Base-by-base conservation (phyloP, 345 rosid genomes). In the Schrenkiella parvula region DNA sequence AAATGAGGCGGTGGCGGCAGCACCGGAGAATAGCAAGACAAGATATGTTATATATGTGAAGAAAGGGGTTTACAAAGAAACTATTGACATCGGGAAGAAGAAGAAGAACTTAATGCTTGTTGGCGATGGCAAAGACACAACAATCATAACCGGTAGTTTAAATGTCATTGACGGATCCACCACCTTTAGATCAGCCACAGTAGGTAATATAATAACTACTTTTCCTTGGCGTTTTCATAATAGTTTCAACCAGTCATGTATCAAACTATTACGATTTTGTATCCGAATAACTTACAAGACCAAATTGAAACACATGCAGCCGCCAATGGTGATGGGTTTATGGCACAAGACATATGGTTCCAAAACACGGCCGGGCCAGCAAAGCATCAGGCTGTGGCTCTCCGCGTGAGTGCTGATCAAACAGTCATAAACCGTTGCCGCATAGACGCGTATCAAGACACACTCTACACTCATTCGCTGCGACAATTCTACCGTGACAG, bases 331-430 rank as follows among this genome's bases (percentile, higher is more conserved):
- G 85, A 92, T 41, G 97, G 93, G n/a, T 93, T 93, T 42, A 90
- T 93, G 46, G 97, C 93, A 10, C 91, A 92, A 63, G 97, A 86
- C 82, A 75, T 89, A 26, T 75, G 92, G 74, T 85, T 93, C 71
- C 92, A 86, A 71, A 90, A 89, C 78, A 88, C 87, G 15, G 97
- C 96, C 0, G 93, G 96, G 8, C 85, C 93, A 7, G 44, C 78
- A 21, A 88, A 90, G 72, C 93, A 93, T 57, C 98, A 90, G 28
- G 98, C 97, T 0, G 98, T 92, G 17, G 97, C 90, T 4, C 90
- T 92, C 28, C 93, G 93, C 0, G 88, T 92, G 1, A 87, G 93
- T 0, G 97, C 90, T 0, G 98, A 93, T 62, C 91, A 86, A 52
- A 72, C 92, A 0, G 92, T 90, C 39, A 82, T 93, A 72, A 82